phyloP scores from a whole-genome alignment of 345 rosid genomes.

The Hibiscus syriacus region DNA sequence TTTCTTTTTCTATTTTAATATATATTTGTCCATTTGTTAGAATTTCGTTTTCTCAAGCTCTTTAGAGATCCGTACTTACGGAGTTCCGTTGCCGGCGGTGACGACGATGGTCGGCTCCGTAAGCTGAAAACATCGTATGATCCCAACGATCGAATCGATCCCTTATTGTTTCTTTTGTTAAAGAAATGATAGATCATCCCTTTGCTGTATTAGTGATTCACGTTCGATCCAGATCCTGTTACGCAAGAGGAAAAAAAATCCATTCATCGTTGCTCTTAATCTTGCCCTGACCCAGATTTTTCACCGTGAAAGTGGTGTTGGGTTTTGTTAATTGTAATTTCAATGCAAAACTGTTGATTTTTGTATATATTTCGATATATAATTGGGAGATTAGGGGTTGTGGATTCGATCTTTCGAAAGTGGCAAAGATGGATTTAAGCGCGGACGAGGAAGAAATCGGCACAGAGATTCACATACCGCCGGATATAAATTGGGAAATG shows the following conservation, averaged over 20 bases:
- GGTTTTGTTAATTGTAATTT: not conserved
- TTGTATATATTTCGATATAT: not conserved
- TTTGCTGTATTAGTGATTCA: not conserved
- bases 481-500: slow-evolving; percentile 81
- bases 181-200: slow-evolving; percentile 19
- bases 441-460: slow-evolving; percentile 51
- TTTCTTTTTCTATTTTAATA: no score
- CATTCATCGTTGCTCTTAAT: not conserved
- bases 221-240: slow-evolving; percentile 12
- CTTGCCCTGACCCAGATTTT: not conserved
- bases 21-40: not conserved
- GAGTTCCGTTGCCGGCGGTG: slow-evolving; percentile 12
- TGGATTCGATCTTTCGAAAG: slow-evolving; percentile 5
- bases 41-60: not conserved
- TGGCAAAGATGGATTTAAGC: slow-evolving; percentile 51
- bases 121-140: slow-evolving; percentile 1
- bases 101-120: slow-evolving; percentile 13
- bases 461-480: slow-evolving; percentile 50
- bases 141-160: not conserved
- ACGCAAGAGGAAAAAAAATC: slow-evolving; percentile 11
- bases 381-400: not conserved
- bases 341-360: not conserved
- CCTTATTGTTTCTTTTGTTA: not conserved
- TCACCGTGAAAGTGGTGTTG: not conserved
- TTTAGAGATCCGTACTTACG: slow-evolving; percentile 13